Conservation (phyloP, 805 yeast genomes). For the Ogataea methanolica region DNA sequence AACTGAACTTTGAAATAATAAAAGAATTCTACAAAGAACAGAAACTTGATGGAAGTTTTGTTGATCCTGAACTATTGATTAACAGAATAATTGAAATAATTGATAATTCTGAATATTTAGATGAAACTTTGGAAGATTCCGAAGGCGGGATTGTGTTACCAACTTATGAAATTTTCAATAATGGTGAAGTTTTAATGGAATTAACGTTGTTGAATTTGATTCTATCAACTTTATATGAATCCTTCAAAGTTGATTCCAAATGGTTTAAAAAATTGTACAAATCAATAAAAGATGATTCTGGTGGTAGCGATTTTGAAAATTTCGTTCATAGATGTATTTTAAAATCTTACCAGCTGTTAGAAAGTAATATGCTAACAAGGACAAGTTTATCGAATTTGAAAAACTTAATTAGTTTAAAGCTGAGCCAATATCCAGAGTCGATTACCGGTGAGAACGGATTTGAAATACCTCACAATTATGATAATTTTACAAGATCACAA, state of each 20-base stretch:
- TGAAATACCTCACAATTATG: conserved; percentile 14
- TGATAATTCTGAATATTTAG: conserved; percentile 29
- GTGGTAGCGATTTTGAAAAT: conserved; percentile 26
- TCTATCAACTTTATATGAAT: conserved; percentile 34
- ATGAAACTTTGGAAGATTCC: conserved; percentile 26
- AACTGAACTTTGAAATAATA: conserved; percentile 47
- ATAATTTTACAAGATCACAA: conserved; percentile 21
- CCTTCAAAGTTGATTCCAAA: conserved; percentile 26
- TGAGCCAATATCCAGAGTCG: conserved; percentile 44
- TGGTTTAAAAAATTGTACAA: conserved; percentile 29
- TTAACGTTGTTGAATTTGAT: conserved; percentile 49
- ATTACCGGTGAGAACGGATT: conserved; percentile 7
- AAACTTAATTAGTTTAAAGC: conserved; percentile 31
- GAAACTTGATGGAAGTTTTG: conserved; percentile 19
- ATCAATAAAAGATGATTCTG: conserved; percentile 12
- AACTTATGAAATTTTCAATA: conserved; percentile 56
- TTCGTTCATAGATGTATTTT: conserved; percentile 46
- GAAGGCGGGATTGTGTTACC: conserved; percentile 42
- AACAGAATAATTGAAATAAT: conserved; percentile 36
- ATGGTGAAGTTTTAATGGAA: conserved; percentile 61
- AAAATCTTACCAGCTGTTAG: conserved; percentile 59
- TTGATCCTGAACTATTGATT: conserved; percentile 18
- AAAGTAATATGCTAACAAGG: conserved; percentile 44
- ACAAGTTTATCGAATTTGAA: conserved; percentile 26
- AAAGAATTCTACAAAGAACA: conserved; percentile 32